Evolutionary conservation across 176 grass and related monocot species (phyloP).

Genomic region (Paspalum vaginatum): DNA sequence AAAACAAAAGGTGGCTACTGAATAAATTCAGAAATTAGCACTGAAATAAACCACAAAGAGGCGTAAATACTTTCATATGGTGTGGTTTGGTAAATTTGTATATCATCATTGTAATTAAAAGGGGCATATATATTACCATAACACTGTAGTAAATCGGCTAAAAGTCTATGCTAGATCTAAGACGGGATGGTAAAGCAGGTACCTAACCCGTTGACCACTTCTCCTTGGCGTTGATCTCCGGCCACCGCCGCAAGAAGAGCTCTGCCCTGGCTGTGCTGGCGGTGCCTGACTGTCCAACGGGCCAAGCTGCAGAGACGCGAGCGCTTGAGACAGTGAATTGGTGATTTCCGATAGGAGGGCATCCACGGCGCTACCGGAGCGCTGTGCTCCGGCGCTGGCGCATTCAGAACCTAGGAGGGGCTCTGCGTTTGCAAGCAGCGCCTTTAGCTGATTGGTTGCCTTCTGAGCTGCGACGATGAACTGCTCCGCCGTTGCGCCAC

Average conservation of each 20-base stretch:
- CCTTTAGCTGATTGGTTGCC: slow-evolving; percentile 34
- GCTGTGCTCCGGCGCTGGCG: background rate
- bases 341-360: slow-evolving; percentile 22
- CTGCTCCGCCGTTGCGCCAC: background rate
- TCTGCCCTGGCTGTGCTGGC: background rate
- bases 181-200: background rate
- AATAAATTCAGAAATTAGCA: background rate
- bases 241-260: background rate
- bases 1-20: background rate
- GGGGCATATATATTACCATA: background rate
- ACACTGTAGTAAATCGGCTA: background rate
- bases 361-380: slow-evolving; percentile 2
- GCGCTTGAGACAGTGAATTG: slow-evolving; percentile 15
- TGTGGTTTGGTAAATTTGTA: background rate
- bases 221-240: slow-evolving; percentile 1
- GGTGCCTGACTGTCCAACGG: too few relatives aligned
- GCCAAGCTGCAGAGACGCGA: background rate
- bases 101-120: background rate
- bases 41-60: background rate
- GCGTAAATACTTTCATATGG: background rate
- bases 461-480: slow-evolving; percentile 8
- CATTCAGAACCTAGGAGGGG: background rate
- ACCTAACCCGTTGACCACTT: background rate
- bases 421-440: background rate
- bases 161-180: background rate